Percentiles rank a stretch among this genome's conserved stretches.
phyloP scores from a whole-genome alignment of 495 filamentous ascomycete genomes.

The Xylaria bambusicola region DNA sequence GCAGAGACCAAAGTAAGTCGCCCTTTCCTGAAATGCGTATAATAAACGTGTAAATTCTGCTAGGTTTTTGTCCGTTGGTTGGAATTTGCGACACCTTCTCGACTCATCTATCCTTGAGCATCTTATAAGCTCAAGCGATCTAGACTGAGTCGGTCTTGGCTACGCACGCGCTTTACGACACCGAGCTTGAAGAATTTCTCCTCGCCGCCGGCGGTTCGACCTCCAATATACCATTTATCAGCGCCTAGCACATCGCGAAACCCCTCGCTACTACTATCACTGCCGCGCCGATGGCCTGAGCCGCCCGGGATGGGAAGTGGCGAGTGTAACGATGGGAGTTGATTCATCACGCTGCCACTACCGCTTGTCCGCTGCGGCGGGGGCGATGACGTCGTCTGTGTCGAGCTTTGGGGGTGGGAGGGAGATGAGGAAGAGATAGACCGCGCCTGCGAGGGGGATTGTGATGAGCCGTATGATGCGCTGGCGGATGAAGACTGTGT shows the following conservation, averaged over 20 bases:
- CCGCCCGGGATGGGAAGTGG: constrained; percentile 41
- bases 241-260: constrained; percentile 75
- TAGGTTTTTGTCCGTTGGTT: background rate
- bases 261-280: constrained; percentile 74
- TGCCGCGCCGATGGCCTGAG: constrained; percentile 60
- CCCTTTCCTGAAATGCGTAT: background rate
- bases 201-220: constrained; percentile 79
- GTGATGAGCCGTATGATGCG: constrained; percentile 44
- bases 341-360: constrained; percentile 36
- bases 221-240: constrained; percentile 87
- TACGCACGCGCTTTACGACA: constrained; percentile 56
- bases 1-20: no score
- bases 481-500: constrained; percentile 34
- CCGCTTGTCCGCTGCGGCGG: constrained; percentile 38
- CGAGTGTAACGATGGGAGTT: constrained; percentile 45
- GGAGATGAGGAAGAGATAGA: constrained; percentile 28
- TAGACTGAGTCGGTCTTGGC: constrained; percentile 56
- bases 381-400: constrained; percentile 34
- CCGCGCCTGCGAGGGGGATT: constrained; percentile 33
- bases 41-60: background rate
- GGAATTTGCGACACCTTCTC: no score
- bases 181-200: constrained; percentile 80
- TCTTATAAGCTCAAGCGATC: constrained; percentile 59
- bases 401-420: constrained; percentile 23
- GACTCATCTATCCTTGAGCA: background rate